Percentiles rank a stretch among this genome's conserved stretches.
phyloP scores from a whole-genome alignment of 192 early-diverging fungal species.

The Obelidium mucronatum region DNA sequence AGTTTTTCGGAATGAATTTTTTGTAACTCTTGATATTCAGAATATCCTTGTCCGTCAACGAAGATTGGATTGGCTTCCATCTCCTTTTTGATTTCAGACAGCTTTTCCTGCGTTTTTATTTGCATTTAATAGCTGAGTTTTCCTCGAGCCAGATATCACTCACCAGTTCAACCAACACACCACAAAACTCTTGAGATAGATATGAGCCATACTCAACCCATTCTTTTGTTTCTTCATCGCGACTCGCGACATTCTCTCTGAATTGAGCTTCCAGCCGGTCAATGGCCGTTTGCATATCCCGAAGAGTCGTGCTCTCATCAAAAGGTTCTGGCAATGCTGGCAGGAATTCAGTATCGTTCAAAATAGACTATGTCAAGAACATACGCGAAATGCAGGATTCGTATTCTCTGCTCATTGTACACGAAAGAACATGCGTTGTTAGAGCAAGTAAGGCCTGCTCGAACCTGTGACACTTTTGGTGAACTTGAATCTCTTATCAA shows the following conservation, averaged over 20 bases:
- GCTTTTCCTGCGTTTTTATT: neutral
- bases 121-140: neutral
- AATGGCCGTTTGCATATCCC: neutral
- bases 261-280: neutral
- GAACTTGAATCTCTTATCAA: no score
- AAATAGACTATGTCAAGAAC: neutral
- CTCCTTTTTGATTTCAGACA: neutral
- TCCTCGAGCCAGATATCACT: neutral
- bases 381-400: neutral
- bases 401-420: slow-evolving; percentile 27
- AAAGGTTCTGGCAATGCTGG: neutral
- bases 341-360: neutral
- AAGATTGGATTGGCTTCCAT: neutral
- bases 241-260: neutral
- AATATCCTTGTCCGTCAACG: neutral
- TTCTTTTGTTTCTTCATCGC: slow-evolving; percentile 2
- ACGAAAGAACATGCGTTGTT: slow-evolving; percentile 38
- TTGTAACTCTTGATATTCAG: neutral
- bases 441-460: slow-evolving; percentile 44
- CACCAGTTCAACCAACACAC: slow-evolving; percentile 7
- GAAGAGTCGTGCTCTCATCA: neutral
- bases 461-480: slow-evolving; percentile 33
- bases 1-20: slow-evolving; percentile 12
- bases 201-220: slow-evolving; percentile 22
- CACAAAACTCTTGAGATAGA: slow-evolving; percentile 7